Evolutionary conservation across 2,329 filamentous ascomycete genomes (phyloP).

Genomic region (Chaetomium sp.): DNA sequence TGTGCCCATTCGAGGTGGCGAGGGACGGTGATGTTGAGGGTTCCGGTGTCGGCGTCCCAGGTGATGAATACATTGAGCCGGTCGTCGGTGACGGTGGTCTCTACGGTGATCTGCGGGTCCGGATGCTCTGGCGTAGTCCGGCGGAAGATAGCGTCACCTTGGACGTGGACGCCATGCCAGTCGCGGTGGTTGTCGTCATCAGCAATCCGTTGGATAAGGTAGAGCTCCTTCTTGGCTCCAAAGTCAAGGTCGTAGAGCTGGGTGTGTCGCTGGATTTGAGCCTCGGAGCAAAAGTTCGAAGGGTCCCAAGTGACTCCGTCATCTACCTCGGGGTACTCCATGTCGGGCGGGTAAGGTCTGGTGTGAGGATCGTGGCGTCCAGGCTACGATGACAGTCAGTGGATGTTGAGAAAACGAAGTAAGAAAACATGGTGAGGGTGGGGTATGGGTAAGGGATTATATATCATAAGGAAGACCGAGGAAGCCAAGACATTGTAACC

Average conservation of each 20-base stretch:
- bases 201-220: constrained; percentile 34
- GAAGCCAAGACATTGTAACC: neutral
- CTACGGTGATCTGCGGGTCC: constrained; percentile 35
- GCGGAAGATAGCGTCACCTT: constrained; percentile 42
- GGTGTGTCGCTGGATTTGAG: constrained; percentile 26
- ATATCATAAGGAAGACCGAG: neutral
- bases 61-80: constrained; percentile 31
- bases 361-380: neutral
- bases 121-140: constrained; percentile 29
- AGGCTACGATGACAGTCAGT: constrained; percentile 9
- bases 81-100: constrained; percentile 41
- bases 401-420: neutral
- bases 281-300: constrained; percentile 15
- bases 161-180: constrained; percentile 32
- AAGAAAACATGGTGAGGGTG: neutral
- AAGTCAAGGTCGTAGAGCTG: constrained; percentile 33
- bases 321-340: constrained; percentile 26
- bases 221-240: constrained; percentile 30
- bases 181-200: constrained; percentile 15
- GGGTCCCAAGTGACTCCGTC: constrained; percentile 19
- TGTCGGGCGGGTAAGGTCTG: constrained; percentile 11
- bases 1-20: constrained; percentile 27
- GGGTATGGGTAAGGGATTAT: neutral
- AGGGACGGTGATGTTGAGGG: constrained; percentile 36
- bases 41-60: constrained; percentile 32